These are phyloP conservation scores for Magnaporthales sp. DNA, from an alignment of 2,329 filamentous ascomycete genomes.

Conservation along the genomic window DNA sequence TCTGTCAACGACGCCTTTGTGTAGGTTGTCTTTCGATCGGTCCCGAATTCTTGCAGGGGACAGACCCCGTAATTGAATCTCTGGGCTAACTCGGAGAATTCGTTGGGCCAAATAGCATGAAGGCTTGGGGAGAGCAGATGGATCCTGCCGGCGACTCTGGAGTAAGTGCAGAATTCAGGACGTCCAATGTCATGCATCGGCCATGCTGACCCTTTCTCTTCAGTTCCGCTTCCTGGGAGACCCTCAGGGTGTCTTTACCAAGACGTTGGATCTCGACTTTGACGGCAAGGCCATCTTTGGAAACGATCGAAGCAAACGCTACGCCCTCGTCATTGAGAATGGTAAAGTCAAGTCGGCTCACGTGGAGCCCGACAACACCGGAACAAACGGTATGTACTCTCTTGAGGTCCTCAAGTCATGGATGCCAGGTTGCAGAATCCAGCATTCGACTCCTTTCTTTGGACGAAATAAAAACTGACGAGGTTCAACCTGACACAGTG, in stretches of 20 bases:
- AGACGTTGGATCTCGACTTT: conserved; percentile 75
- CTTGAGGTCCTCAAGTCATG: neutral
- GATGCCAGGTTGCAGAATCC: neutral
- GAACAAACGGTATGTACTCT: conserved; percentile 40
- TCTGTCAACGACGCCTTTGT: conserved; percentile 93
- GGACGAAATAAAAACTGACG: neutral
- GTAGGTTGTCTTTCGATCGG: conserved; percentile 39
- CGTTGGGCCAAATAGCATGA: conserved; percentile 52
- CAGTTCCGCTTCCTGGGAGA: conserved; percentile 87
- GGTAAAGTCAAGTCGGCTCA: conserved; percentile 76
- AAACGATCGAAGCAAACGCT: conserved; percentile 75
- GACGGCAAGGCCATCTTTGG: conserved; percentile 76
- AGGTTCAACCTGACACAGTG: conserved; percentile 21
- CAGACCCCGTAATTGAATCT: neutral
- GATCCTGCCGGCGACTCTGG: conserved; percentile 68
- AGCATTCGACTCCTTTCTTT: neutral
- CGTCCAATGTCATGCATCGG: neutral
- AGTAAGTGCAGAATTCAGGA: conserved; percentile 41
- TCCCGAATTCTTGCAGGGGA: neutral
- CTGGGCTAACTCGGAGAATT: neutral
- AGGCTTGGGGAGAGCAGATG: conserved; percentile 74
- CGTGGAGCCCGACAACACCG: conserved; percentile 84
- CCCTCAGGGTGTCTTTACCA: conserved; percentile 69
- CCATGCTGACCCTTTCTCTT: neutral
- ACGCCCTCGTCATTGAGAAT: conserved; percentile 73